phyloP scores from a whole-genome alignment of 441 rosid genomes.

The Populus hybrid region DNA sequence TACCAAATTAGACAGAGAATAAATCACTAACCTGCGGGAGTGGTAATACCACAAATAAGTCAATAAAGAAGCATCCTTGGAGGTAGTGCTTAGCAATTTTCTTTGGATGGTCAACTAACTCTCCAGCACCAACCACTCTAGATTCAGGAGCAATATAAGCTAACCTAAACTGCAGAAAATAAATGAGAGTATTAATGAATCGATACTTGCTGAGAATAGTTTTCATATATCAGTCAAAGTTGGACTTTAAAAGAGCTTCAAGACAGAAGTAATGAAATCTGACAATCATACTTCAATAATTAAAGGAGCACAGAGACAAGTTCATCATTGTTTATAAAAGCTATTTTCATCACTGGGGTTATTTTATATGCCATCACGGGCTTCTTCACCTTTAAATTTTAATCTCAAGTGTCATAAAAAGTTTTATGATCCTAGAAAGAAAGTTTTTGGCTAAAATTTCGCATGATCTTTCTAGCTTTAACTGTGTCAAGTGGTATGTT shows the following conservation, averaged over 20 bases:
- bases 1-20: neutral
- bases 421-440: no score
- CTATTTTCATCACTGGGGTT: neutral
- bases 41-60: conserved; percentile 62
- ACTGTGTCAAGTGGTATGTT: neutral
- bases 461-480: neutral
- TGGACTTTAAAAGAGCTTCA: conserved; percentile 3
- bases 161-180: conserved; percentile 60
- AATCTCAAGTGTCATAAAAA: no score
- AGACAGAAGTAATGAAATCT: neutral
- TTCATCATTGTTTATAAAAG: neutral
- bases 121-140: conserved; percentile 81
- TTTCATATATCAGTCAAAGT: neutral
- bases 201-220: neutral
- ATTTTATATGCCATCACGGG: neutral
- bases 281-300: neutral
- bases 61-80: conserved; percentile 52
- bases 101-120: conserved; percentile 78
- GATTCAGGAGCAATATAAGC: conserved; percentile 87
- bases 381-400: neutral
- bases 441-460: no score
- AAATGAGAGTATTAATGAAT: neutral
- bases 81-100: conserved; percentile 67
- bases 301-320: neutral
- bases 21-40: conserved; percentile 72